phyloP scores from a whole-genome alignment of 2,329 filamentous ascomycete species.

The Cladophialophora exuberans region DNA sequence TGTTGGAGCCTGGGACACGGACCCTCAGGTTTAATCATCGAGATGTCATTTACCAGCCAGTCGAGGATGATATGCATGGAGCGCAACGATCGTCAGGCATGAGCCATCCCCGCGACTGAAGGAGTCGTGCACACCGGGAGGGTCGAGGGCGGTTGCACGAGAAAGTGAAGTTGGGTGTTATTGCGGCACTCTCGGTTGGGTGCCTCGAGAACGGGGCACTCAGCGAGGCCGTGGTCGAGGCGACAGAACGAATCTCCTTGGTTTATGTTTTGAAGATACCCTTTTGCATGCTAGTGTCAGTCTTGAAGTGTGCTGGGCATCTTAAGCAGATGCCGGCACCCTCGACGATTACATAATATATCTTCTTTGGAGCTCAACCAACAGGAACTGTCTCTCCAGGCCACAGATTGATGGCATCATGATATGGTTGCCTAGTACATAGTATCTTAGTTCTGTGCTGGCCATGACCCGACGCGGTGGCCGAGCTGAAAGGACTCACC shows the following conservation, averaged over 20 bases:
- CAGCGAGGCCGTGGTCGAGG: too few relatives aligned
- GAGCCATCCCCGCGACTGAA: slow-evolving; percentile 1
- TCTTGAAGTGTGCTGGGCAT: too few relatives aligned
- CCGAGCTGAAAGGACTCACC: slow-evolving; percentile 6
- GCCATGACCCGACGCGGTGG: not conserved
- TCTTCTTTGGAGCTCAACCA: too few relatives aligned
- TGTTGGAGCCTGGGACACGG: not conserved
- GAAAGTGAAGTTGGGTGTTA: not conserved
- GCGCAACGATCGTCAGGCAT: slow-evolving; percentile 3
- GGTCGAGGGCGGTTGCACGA: not conserved
- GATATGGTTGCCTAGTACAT: not conserved
- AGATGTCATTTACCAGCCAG: slow-evolving; percentile 13
- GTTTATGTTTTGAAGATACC: slow-evolving; percentile 2
- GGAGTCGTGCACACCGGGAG: not conserved
- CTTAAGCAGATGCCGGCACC: too few relatives aligned
- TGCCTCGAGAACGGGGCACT: too few relatives aligned
- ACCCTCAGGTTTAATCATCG: slow-evolving; percentile 1
- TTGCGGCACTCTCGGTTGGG: not conserved
- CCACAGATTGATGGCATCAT: too few relatives aligned
- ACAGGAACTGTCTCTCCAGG: too few relatives aligned
- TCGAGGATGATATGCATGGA: slow-evolving; percentile 2
- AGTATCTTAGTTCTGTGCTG: not conserved
- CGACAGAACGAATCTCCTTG: not conserved
- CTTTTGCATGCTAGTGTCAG: not conserved
- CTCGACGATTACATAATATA: not conserved